Conservation (phyloP, 768 basidiomycete species). For the Coprinopsis marcescibilis region DNA sequence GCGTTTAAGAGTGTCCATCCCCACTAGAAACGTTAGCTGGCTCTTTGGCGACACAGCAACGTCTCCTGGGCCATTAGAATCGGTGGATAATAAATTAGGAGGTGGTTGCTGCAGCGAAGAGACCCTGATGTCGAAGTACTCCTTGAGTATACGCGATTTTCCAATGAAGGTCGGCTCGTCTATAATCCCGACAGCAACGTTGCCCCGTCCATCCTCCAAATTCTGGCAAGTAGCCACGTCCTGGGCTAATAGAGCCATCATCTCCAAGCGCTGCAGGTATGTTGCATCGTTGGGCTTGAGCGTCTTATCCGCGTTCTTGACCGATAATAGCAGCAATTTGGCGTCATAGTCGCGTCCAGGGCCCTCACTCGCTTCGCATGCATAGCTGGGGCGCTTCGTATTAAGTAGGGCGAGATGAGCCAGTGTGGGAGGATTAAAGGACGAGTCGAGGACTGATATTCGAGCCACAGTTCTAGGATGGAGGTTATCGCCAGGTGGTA, state of each 20-base stretch:
- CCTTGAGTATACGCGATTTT: conserved; percentile 59
- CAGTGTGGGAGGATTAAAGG: conserved; percentile 87
- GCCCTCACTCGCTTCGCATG: background rate
- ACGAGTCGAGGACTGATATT: conserved; percentile 81
- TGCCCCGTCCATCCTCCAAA: conserved; percentile 17
- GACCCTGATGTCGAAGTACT: conserved; percentile 37
- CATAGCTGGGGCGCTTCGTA: conserved; percentile 24
- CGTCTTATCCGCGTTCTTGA: conserved; percentile 82
- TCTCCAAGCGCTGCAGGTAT: conserved; percentile 73
- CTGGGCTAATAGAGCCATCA: conserved; percentile 71
- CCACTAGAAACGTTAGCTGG: conserved; percentile 68
- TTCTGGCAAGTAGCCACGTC: conserved; percentile 19
- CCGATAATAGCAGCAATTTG: conserved; percentile 72
- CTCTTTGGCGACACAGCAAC: conserved; percentile 12
- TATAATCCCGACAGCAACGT: conserved; percentile 75
- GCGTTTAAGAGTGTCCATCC: conserved; percentile 81
- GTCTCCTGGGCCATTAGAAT: no score
- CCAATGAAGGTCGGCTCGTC: conserved; percentile 87
- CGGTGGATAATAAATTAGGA: no score
- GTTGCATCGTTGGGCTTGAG: conserved; percentile 68
- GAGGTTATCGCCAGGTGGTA: conserved; percentile 24
- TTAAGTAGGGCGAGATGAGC: conserved; percentile 79
- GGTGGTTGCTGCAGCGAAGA: conserved; percentile 12
- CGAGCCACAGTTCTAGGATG: conserved; percentile 37
- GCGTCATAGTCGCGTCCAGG: conserved; percentile 70